phyloP scores from a whole-genome alignment of 2,329 filamentous ascomycete genomes.

The Clarireedia monteithiana region DNA sequence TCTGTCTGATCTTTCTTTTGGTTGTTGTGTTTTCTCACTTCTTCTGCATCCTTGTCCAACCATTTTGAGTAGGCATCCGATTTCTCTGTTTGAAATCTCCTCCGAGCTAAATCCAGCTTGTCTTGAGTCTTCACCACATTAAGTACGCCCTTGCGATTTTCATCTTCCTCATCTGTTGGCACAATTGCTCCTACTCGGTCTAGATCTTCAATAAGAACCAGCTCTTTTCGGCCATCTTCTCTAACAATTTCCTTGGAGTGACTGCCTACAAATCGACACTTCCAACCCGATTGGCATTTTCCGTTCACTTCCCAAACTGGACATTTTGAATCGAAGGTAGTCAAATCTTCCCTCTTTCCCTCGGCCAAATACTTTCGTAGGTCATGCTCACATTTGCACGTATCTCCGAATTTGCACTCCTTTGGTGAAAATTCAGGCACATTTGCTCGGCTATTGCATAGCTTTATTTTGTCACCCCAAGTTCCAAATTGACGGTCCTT shows the following conservation, averaged over 20 bases:
- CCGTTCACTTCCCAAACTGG: conserved; percentile 73
- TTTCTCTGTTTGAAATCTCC: conserved; percentile 60
- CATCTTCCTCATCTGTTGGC: conserved; percentile 30
- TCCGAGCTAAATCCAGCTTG: conserved; percentile 70
- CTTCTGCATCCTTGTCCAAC: conserved; percentile 58
- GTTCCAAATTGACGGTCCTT: conserved; percentile 73
- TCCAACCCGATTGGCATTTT: conserved; percentile 80
- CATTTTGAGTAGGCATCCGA: conserved; percentile 72
- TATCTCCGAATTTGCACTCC: conserved; percentile 69
- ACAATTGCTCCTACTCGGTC: conserved; percentile 21
- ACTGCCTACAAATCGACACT: conserved; percentile 81
- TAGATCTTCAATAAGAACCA: conserved; percentile 54
- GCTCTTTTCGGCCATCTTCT: conserved; percentile 74
- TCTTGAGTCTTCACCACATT: conserved; percentile 64
- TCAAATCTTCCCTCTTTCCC: conserved; percentile 72
- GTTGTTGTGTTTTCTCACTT: conserved; percentile 41
- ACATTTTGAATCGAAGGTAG: conserved; percentile 69
- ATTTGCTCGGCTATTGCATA: conserved; percentile 69
- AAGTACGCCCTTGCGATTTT: conserved; percentile 54
- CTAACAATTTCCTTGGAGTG: conserved; percentile 76
- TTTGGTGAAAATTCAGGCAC: conserved; percentile 70
- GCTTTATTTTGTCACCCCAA: conserved; percentile 66
- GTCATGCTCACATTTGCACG: conserved; percentile 77
- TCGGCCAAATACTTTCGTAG: conserved; percentile 77
- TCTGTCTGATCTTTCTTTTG: conserved; percentile 32